Percentiles rank a stretch among this genome's conserved stretches.
Conservation (phyloP, 208 protist species). For the Crithidia sp. region DNA sequence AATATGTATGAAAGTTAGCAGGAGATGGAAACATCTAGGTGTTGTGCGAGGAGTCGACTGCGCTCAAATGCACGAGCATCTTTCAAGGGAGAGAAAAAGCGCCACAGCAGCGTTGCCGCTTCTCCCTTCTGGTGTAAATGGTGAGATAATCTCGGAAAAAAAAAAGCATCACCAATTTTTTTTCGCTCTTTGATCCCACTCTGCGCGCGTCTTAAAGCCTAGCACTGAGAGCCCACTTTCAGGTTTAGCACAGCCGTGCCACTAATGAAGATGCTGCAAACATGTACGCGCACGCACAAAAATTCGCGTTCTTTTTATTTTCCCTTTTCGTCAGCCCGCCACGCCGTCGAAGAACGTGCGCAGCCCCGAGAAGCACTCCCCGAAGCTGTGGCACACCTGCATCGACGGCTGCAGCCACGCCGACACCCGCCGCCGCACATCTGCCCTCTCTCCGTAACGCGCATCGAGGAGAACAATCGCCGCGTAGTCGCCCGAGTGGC, state of each 20-base stretch:
- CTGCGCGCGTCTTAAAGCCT: too few relatives aligned
- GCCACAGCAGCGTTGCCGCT: too few relatives aligned
- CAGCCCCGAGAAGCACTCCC: conserved; percentile 74
- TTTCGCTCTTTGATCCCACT: too few relatives aligned
- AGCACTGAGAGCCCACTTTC: too few relatives aligned
- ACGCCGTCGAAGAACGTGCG: conserved; percentile 57
- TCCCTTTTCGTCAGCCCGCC: not conserved
- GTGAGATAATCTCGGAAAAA: too few relatives aligned
- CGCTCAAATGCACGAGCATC: too few relatives aligned
- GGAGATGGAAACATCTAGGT: too few relatives aligned
- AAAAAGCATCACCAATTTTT: too few relatives aligned
- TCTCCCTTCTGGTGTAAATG: too few relatives aligned
- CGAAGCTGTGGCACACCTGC: conserved; percentile 45
- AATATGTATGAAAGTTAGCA: not conserved
- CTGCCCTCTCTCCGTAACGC: conserved; percentile 74
- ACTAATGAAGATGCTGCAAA: not conserved
- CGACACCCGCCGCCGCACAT: conserved; percentile 52
- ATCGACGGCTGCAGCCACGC: conserved; percentile 77
- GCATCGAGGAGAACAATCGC: conserved; percentile 93
- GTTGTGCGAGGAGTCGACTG: too few relatives aligned
- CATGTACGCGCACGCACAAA: not conserved
- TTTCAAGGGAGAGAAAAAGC: too few relatives aligned
- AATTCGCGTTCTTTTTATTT: not conserved
- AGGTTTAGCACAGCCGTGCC: too few relatives aligned
- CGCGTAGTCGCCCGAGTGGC: conserved; percentile 94